A percentile compares a stretch with the other conserved stretches of the same genome.
Conservation (phyloP, 148 eudicot species). For the Cornus florida region DNA sequence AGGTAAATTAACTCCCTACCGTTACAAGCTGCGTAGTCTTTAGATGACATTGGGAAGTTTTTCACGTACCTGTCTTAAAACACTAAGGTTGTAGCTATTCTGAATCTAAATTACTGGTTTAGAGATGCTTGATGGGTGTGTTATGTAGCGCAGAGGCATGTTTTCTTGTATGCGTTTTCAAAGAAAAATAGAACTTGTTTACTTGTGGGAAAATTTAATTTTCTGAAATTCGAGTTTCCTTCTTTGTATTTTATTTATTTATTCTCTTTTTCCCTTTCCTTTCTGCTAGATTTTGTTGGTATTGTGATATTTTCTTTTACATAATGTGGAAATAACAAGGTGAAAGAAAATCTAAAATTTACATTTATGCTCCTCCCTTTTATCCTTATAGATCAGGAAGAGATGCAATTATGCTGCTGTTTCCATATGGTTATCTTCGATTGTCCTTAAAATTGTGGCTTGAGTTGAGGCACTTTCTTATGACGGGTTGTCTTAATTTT, state of each 20-base stretch:
- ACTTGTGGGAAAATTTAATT: neutral
- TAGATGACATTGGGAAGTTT: neutral
- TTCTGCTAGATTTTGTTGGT: neutral
- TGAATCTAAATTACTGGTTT: neutral
- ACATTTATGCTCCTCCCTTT: neutral
- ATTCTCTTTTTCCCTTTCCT: too few relatives aligned
- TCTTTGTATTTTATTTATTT: neutral
- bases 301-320: neutral
- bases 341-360: neutral
- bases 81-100: neutral
- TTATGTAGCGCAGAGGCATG: neutral
- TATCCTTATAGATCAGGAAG: neutral
- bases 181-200: neutral
- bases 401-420: neutral
- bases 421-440: neutral
- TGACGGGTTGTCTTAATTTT: conserved; percentile 2
- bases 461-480: conserved; percentile 13
- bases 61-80: neutral
- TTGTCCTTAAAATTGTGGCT: neutral
- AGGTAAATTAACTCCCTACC: conserved; percentile 38
- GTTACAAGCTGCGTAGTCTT: too few relatives aligned
- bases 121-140: neutral
- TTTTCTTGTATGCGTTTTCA: neutral
- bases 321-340: neutral
- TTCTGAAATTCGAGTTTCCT: too few relatives aligned